Base-by-base conservation (phyloP, 768 basidiomycete species). In the Mycena rosella region DNA sequence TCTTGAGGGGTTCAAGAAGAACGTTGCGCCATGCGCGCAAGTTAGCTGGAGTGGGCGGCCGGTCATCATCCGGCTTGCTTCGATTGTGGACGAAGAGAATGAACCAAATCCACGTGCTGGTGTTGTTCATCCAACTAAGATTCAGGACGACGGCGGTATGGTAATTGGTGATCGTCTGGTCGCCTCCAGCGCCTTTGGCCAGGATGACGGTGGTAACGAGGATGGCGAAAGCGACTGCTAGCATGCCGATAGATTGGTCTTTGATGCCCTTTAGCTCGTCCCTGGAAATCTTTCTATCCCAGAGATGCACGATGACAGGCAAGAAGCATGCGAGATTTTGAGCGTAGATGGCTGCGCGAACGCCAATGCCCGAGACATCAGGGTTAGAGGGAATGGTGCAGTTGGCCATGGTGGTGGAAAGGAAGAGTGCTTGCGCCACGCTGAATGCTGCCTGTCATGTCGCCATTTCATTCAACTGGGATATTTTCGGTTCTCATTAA, bases 201-300 rank as follows among this genome's bases (percentile, higher is more conserved):
- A 32, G 20, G 51, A 53, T 34, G 30, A 53, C 34, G 26, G 51
- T 53, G 51, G 51, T 34, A n/a, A 53, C 9, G 51, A 53, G 51
- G 18, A 53, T 30, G 18, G 51, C 51, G 32, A 53, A 53, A 30
- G 51, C 51, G 14, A 53, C 18, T 6, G 51, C 51, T 34, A 53
- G 51, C 51, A 53, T 53, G 51, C 51, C 51, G 30, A 53, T 34
- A 17, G 51, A 53, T 34, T 53, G 51, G 51, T 53, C 51, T 53
- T 53, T 53, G 30, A 53, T 34, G 8, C 51, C 51, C 7, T 20
- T 53, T 18, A 53, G 29, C 51, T 53, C 51, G 30, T 30, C 51
- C 20, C 14, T 20, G 8, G 30, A 32, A 34, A 53, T 34, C 6
- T 34, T 53, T n/a, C 51, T 14, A 34, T 53, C 51, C 51, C 30